Conservation (phyloP, 2,329 filamentous ascomycete species). For the Trichoderma koningiopsis region DNA sequence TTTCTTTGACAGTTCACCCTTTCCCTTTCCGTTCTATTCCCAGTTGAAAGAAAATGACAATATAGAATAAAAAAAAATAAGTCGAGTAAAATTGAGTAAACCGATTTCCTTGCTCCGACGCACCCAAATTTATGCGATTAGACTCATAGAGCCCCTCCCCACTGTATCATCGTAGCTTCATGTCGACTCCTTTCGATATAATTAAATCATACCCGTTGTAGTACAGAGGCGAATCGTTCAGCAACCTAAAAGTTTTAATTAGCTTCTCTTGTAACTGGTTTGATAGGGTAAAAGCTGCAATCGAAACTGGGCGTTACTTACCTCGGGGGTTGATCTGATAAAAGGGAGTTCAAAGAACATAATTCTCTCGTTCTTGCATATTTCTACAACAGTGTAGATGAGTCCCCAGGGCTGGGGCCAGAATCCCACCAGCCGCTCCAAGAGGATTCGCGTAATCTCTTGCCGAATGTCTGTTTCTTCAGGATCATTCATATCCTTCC, state of each 20-base stretch:
- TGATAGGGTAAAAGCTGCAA: background rate
- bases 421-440: conserved; percentile 85
- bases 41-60: background rate
- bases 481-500: conserved; percentile 69
- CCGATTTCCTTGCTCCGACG: conserved; percentile 14
- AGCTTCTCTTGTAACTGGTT: background rate
- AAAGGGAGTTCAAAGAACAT: conserved; percentile 92
- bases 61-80: background rate
- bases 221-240: conserved; percentile 41
- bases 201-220: conserved; percentile 39
- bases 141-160: background rate
- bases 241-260: conserved; percentile 37
- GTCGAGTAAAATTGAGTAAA: background rate
- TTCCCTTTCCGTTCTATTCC: conserved; percentile 28
- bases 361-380: conserved; percentile 88
- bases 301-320: conserved; percentile 41
- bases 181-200: conserved; percentile 13
- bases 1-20: conserved; percentile 22
- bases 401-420: conserved; percentile 96
- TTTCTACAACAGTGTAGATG: conserved; percentile 82
- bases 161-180: conserved; percentile 20
- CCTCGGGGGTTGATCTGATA: conserved; percentile 86
- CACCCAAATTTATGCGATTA: conserved; percentile 13
- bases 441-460: conserved; percentile 83
- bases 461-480: conserved; percentile 84